Percentiles rank a stretch among this genome's conserved stretches.
These are phyloP conservation scores for Ascochyta clinopodiicola DNA, from an alignment of 2,329 filamentous ascomycete species.

Conservation along the genomic window DNA sequence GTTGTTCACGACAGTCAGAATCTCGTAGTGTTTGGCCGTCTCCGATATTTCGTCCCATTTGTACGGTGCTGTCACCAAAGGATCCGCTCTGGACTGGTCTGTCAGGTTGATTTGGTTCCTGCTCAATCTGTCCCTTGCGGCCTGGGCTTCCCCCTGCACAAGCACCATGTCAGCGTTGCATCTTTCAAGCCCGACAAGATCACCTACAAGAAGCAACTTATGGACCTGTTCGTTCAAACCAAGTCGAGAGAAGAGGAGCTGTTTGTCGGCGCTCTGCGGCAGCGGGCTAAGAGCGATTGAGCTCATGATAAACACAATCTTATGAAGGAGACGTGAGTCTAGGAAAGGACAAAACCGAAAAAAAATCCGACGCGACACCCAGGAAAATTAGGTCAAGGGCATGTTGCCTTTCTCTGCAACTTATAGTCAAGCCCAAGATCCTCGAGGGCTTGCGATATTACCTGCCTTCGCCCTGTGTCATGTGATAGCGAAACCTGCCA, in stretches of 20 bases:
- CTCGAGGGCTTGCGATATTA: conserved; percentile 15
- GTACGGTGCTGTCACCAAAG: conserved; percentile 48
- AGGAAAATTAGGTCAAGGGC: neutral
- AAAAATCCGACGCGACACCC: neutral
- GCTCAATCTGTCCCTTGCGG: conserved; percentile 52
- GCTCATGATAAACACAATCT: conserved; percentile 3
- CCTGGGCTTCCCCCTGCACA: conserved; percentile 51
- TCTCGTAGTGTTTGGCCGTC: conserved; percentile 55
- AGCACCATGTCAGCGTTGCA: conserved; percentile 14
- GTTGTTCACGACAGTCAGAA: conserved; percentile 50
- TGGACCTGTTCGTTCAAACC: conserved; percentile 52
- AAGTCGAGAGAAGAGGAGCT: conserved; percentile 52
- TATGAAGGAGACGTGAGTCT: neutral
- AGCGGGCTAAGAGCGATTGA: conserved; percentile 27
- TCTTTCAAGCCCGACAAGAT: neutral
- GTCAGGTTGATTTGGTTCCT: conserved; percentile 48
- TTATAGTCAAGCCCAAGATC: conserved; percentile 28
- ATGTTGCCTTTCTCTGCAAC: conserved; percentile 3
- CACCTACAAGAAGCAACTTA: conserved; percentile 53
- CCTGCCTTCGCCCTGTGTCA: conserved; percentile 20
- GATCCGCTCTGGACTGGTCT: conserved; percentile 42
- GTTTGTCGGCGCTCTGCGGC: conserved; percentile 55
- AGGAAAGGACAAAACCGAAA: conserved; percentile 23
- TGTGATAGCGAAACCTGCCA: conserved; percentile 32
- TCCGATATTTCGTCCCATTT: conserved; percentile 57